Evolutionary conservation across 441 rosid species (phyloP).

Genomic region (Pelargonium citronellum): DNA sequence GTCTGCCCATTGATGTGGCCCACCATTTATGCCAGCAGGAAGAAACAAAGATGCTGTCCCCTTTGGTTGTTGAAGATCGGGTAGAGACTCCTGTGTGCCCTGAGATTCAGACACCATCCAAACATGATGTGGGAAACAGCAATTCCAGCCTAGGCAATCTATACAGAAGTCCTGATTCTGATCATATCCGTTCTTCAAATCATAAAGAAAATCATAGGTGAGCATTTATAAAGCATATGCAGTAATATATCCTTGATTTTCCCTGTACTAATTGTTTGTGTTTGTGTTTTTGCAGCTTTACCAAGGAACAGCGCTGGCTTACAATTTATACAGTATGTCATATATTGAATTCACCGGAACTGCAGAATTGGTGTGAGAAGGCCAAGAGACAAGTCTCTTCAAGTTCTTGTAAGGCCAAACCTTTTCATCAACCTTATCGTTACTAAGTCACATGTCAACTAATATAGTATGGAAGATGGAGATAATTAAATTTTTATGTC

Average conservation of each 20-base stretch:
- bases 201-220: slow-evolving; percentile 36
- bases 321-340: slow-evolving; percentile 67
- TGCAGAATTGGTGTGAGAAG: slow-evolving; percentile 27
- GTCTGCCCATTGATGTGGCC: slow-evolving; percentile 12
- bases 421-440: background rate
- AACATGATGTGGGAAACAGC: slow-evolving; percentile 26
- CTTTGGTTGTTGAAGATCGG: slow-evolving; percentile 30
- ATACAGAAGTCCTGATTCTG: slow-evolving; percentile 35
- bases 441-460: slow-evolving; percentile 1
- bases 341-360: slow-evolving; percentile 52
- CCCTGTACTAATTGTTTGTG: slow-evolving; percentile 17
- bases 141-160: slow-evolving; percentile 33
- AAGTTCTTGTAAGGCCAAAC: slow-evolving; percentile 31
- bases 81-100: slow-evolving; percentile 26
- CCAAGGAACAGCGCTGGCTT: slow-evolving; percentile 53
- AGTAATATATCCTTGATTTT: slow-evolving; percentile 12
- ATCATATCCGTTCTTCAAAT: slow-evolving; percentile 27
- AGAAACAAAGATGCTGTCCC: slow-evolving; percentile 28
- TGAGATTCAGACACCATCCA: slow-evolving; percentile 48
- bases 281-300: slow-evolving; percentile 28
- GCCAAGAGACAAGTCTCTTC: slow-evolving; percentile 25
- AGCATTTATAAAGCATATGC: slow-evolving; percentile 18
- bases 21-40: slow-evolving; percentile 21
- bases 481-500: slow-evolving; percentile 3
- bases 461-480: slow-evolving; percentile 11